Evolutionary conservation across 768 basidiomycete genomes (phyloP), one percentile per base, ranked within the genome.

Genomic region (Sporobolomyces pararoseus): DNA sequence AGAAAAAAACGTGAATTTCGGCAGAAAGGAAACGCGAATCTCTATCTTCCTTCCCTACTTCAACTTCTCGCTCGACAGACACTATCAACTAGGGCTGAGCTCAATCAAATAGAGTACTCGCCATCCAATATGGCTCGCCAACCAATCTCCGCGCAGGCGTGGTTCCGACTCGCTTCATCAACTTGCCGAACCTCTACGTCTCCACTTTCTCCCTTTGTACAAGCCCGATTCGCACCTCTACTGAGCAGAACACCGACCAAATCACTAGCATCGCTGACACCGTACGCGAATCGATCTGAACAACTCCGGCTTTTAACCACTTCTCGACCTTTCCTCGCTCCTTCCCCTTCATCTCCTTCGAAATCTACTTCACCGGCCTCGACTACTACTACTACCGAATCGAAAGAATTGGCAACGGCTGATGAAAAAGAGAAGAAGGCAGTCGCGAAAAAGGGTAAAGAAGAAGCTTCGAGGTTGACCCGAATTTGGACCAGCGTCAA

Each of bases 401-500:
- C 60, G 19, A 72, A 68, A 39, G 63, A 68, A 23, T 21, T 63
- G 14, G 51, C 42, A 3, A 29, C 61, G 9, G 49, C 50, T 5
- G 68, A 69, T 23, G 66, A 62, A 42, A 63, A 66, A 37, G 51
- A 39, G 31, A 58, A 66, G 49, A 68, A 68, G 46, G 72, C 65
- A 3, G 57, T 69, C 14, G 65, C 63, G 17, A 70, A 70, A 58
- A 61, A 63, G 27, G 54, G 42, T 23, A 59, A 65, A 55, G 65
- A 66, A 37, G 63, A 70, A 59, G 62, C 62, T 21, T 60, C 61
- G 13, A 17, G 65, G 19, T 3, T 71, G 49, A 75, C 85, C 14
- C 83, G 93, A 46, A 85, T 85, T 10, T 97, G 95, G 95, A 89
- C 88, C 75, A 89, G 87, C 75, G 87, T 97, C 70, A 99, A 97